Evolutionary conservation across 2,329 filamentous ascomycete genomes (phyloP).

Genomic region (Apiospora malaysiana): DNA sequence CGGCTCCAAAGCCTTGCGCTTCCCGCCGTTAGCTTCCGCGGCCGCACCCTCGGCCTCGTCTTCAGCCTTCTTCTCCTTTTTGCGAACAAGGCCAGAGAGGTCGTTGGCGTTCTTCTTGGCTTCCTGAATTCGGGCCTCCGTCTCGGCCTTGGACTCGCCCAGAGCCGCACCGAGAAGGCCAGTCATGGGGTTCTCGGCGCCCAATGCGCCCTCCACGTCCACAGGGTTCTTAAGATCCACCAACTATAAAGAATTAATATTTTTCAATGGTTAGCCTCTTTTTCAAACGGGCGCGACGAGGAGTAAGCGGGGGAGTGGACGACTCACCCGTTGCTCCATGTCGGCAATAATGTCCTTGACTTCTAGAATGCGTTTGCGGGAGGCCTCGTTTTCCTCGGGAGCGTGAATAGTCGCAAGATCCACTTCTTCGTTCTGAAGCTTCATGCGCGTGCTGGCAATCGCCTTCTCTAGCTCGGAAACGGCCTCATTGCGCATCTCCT

Average conservation of each 20-base stretch:
- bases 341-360: conserved; percentile 80
- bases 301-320: conserved; percentile 34
- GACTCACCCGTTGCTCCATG: conserved; percentile 74
- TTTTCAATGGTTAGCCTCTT: conserved; percentile 26
- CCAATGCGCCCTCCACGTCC: conserved; percentile 61
- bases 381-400: conserved; percentile 70
- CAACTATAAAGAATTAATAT: conserved; percentile 51
- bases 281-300: conserved; percentile 29
- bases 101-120: conserved; percentile 78
- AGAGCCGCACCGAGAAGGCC: conserved; percentile 69
- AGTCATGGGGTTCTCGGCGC: conserved; percentile 55
- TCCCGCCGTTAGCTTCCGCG: conserved; percentile 46
- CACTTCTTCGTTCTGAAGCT: conserved; percentile 73
- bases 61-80: conserved; percentile 51
- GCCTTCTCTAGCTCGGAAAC: conserved; percentile 74
- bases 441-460: conserved; percentile 73
- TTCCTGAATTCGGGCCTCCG: conserved; percentile 70
- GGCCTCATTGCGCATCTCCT: conserved; percentile 73
- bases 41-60: conserved; percentile 34
- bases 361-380: conserved; percentile 68
- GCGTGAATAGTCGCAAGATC: conserved; percentile 67
- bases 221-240: conserved; percentile 70
- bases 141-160: conserved; percentile 65
- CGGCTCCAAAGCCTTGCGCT: conserved; percentile 49
- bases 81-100: conserved; percentile 75